These are phyloP conservation scores for Aspergillus floridensis DNA, from an alignment of 2,329 filamentous ascomycete genomes.

Conservation along the genomic window DNA sequence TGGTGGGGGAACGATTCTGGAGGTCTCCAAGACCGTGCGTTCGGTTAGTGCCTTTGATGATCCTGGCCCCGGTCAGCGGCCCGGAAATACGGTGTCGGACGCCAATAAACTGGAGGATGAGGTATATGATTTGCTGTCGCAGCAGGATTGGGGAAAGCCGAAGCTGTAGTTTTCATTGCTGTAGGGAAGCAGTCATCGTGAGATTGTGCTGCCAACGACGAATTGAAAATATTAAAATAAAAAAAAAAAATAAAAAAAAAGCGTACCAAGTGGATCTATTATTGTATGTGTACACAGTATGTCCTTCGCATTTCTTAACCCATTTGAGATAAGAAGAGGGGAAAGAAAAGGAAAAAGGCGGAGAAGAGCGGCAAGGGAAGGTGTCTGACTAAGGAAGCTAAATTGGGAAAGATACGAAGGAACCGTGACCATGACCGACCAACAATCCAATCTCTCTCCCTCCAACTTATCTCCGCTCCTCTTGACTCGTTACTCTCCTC, in stretches of 20 bases:
- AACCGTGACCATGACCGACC: too few relatives aligned
- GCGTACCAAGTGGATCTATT: background rate
- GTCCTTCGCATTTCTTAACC: background rate
- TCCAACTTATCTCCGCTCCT: conserved; percentile 4
- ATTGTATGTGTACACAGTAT: too few relatives aligned
- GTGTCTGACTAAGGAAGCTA: background rate
- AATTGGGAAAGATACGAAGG: background rate
- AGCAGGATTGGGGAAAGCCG: conserved; percentile 50
- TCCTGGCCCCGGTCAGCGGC: conserved; percentile 49
- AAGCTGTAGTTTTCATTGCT: conserved; percentile 19
- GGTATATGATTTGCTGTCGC: conserved; percentile 49
- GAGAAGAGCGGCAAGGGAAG: background rate
- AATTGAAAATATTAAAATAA: too few relatives aligned
- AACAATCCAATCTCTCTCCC: conserved; percentile 1
- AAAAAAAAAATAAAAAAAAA: too few relatives aligned
- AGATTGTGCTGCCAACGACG: background rate
- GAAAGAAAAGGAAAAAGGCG: background rate
- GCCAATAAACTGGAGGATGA: conserved; percentile 44
- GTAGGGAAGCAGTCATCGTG: background rate
- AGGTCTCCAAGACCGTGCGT: conserved; percentile 56
- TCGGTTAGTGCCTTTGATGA: conserved; percentile 53
- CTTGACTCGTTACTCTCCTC: too few relatives aligned
- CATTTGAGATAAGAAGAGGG: background rate
- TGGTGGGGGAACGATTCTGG: conserved; percentile 53
- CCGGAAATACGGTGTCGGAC: conserved; percentile 50